phyloP scores from a whole-genome alignment of 208 protist genomes.

The Trichomonas tenax region DNA sequence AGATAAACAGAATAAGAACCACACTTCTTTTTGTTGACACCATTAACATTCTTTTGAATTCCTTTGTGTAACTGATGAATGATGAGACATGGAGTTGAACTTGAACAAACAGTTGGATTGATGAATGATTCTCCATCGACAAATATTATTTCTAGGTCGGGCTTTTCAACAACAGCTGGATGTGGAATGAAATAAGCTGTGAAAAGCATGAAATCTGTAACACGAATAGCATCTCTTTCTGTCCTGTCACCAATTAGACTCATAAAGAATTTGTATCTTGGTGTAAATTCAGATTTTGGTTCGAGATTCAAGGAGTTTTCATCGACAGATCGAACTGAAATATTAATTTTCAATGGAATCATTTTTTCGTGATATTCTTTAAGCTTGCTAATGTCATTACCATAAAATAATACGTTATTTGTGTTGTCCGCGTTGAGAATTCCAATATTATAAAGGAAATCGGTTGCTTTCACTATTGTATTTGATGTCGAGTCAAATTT shows the following conservation, averaged over 20 bases:
- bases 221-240: background rate
- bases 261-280: background rate
- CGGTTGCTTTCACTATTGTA: background rate
- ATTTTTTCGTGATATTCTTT: background rate
- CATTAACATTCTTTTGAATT: no score
- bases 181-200: background rate
- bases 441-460: background rate
- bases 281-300: background rate
- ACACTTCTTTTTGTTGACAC: no score
- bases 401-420: background rate
- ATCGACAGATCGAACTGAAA: background rate
- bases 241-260: background rate
- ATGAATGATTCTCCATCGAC: no score
- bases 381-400: background rate
- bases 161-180: no score
- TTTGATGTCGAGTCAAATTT: no score
- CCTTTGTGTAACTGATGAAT: no score
- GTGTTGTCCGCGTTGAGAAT: background rate
- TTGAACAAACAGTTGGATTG: no score
- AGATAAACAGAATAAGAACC: background rate
- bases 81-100: no score
- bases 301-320: background rate
- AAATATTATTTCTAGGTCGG: background rate
- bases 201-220: background rate
- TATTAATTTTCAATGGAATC: background rate